Evolutionary conservation across 164 flowering plant genomes (phyloP).

Genomic region (Amborella trichopoda): DNA sequence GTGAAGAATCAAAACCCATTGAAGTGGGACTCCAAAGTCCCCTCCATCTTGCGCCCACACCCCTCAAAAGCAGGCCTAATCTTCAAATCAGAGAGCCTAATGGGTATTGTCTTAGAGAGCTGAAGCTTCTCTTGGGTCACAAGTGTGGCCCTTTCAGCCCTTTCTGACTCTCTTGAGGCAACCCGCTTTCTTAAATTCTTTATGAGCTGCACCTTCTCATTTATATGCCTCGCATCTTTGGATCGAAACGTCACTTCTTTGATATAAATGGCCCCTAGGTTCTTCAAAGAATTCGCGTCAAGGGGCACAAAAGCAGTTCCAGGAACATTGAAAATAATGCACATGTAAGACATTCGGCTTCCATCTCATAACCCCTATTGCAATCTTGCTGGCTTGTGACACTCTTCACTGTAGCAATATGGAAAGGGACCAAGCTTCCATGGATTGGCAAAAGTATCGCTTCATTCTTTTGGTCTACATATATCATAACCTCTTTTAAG

Average conservation of each 20-base stretch:
- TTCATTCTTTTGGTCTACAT: slow-evolving; percentile 73
- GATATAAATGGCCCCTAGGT: slow-evolving; percentile 48
- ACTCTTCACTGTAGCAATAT: slow-evolving; percentile 54
- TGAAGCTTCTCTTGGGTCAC: slow-evolving; percentile 76
- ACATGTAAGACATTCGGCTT: too few species aligned
- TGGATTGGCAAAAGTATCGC: slow-evolving; percentile 62
- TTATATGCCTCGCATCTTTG: slow-evolving; percentile 71
- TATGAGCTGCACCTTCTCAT: slow-evolving; percentile 63
- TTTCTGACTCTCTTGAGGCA: slow-evolving; percentile 61
- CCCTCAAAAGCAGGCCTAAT: slow-evolving; percentile 70
- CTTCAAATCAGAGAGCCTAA: slow-evolving; percentile 56
- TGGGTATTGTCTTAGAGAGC: slow-evolving; percentile 56
- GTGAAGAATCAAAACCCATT: slow-evolving; percentile 77
- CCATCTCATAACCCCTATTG: slow-evolving; percentile 3
- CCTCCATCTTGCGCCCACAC: slow-evolving; percentile 56
- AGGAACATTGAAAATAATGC: slow-evolving; percentile 73
- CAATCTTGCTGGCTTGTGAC: slow-evolving; percentile 54
- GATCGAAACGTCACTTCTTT: slow-evolving; percentile 84
- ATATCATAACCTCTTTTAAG: slow-evolving; percentile 54
- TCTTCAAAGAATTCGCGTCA: slow-evolving; percentile 44
- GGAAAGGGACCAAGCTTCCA: slow-evolving; percentile 82
- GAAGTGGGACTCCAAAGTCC: slow-evolving; percentile 56
- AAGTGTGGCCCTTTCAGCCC: slow-evolving; percentile 86
- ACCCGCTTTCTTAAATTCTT: slow-evolving; percentile 71
- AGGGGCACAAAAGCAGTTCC: slow-evolving; percentile 51